Evolutionary conservation across 192 early-diverging fungal genomes (phyloP).

Genomic region (Gaertneriomyces sp.): DNA sequence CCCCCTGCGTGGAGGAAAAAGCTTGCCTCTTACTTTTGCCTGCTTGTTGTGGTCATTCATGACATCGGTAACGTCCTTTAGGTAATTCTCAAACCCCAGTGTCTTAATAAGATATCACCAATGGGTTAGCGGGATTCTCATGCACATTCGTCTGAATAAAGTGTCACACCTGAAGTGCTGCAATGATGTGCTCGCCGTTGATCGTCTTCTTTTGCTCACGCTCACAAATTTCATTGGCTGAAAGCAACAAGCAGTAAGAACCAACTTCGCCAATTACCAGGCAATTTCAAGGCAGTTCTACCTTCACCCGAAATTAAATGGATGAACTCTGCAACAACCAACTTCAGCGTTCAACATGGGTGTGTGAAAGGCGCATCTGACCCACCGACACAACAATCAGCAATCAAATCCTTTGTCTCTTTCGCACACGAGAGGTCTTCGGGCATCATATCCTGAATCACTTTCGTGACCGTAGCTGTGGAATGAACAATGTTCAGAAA

Average conservation of each 20-base stretch:
- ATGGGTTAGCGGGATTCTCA: neutral
- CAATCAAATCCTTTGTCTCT: conserved; percentile 89
- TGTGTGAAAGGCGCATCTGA: neutral
- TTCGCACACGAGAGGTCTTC: conserved; percentile 87
- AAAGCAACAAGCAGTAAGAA: neutral
- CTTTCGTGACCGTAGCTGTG: conserved; percentile 84
- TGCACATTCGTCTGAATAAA: neutral
- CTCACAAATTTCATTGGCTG: conserved; percentile 93
- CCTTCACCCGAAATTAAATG: conserved; percentile 86
- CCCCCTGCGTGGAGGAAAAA: neutral
- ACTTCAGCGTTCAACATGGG: neutral
- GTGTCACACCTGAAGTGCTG: conserved; percentile 68
- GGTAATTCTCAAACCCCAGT: conserved; percentile 90
- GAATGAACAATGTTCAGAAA: neutral
- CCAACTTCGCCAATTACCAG: neutral
- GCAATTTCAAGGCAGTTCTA: conserved; percentile 7
- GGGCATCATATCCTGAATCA: conserved; percentile 96
- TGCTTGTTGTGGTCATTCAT: conserved; percentile 84
- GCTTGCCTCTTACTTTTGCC: conserved; percentile 57
- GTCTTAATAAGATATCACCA: conserved; percentile 35
- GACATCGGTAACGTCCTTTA: conserved; percentile 81
- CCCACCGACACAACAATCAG: conserved; percentile 93
- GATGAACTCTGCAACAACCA: conserved; percentile 74
- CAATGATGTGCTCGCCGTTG: conserved; percentile 90
- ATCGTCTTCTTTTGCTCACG: conserved; percentile 97